Conservation (phyloP, 176 grass and related monocot species). For the Bothriochloa decipiens region DNA sequence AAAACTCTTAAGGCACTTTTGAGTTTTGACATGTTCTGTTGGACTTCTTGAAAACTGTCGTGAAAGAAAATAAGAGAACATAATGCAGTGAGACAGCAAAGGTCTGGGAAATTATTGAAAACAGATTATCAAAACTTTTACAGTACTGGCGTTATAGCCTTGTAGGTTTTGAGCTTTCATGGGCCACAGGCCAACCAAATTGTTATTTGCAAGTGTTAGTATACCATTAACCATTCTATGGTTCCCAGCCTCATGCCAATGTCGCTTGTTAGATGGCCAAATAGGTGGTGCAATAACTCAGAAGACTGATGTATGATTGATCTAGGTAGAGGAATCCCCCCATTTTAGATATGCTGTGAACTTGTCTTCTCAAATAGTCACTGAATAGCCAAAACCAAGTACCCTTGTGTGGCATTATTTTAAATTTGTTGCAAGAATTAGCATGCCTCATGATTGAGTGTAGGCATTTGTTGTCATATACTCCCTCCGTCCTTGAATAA, state of each 20-base stretch:
- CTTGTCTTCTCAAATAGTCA: conserved; percentile 16
- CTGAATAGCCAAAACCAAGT: conserved; percentile 32
- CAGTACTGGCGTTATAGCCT: not conserved
- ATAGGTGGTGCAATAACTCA: conserved; percentile 10
- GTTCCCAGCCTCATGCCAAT: not conserved
- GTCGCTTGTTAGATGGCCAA: not conserved
- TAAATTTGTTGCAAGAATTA: conserved; percentile 2
- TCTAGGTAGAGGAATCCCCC: conserved; percentile 15
- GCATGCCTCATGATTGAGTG: not conserved
- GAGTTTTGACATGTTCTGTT: conserved; percentile 3
- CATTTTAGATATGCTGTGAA: conserved; percentile 1
- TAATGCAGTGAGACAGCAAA: not conserved
- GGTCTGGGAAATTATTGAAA: not conserved
- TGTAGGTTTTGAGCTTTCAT: not conserved
- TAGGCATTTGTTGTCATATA: not conserved
- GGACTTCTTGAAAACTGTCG: conserved; percentile 7
- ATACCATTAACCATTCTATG: conserved; percentile 3
- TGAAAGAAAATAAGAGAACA: conserved; percentile 4
- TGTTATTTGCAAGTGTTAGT: conserved; percentile 5
- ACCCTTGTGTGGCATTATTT: conserved; percentile 18
- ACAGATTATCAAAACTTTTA: not conserved
- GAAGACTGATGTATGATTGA: conserved; percentile 19
- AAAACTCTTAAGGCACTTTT: not conserved
- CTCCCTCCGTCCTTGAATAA: not conserved
- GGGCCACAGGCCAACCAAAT: not conserved